Evolutionary conservation across 2,329 filamentous ascomycete species (phyloP).

Genomic region (Colletotrichum shisoi): DNA sequence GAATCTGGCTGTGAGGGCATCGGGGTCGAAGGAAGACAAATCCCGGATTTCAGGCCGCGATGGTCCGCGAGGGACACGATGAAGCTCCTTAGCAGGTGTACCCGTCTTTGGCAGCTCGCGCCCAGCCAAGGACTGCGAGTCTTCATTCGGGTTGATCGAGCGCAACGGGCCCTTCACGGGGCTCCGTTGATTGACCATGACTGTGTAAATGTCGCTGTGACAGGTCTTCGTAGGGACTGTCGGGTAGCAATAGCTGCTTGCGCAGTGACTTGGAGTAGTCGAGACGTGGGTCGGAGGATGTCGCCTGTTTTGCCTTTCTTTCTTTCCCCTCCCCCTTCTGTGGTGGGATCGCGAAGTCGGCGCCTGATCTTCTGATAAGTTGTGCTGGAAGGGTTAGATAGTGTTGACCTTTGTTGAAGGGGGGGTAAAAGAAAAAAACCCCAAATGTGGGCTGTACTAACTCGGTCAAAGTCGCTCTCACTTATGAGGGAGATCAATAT

Average conservation of each 20-base stretch:
- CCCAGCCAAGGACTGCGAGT: slow-evolving; percentile 44
- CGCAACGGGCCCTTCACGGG: slow-evolving; percentile 55
- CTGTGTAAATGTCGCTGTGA: slow-evolving; percentile 21
- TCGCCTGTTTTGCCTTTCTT: slow-evolving; percentile 39
- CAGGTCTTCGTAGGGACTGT: background rate
- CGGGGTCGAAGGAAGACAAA: slow-evolving; percentile 33
- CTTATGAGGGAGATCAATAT: background rate
- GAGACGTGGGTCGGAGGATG: slow-evolving; percentile 43
- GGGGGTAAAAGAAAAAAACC: slow-evolving; percentile 1
- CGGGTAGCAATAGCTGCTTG: slow-evolving; percentile 19
- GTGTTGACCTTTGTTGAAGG: background rate
- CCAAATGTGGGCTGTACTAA: slow-evolving; percentile 27
- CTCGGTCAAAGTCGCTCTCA: slow-evolving; percentile 2
- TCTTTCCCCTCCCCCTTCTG: slow-evolving; percentile 26
- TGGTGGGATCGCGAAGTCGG: slow-evolving; percentile 47
- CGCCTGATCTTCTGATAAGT: slow-evolving; percentile 45
- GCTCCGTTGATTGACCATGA: slow-evolving; percentile 59
- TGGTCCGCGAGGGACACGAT: slow-evolving; percentile 43
- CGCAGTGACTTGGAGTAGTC: slow-evolving; percentile 36
- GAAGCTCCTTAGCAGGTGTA: slow-evolving; percentile 30
- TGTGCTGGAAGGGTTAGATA: slow-evolving; percentile 23
- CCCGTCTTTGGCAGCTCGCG: slow-evolving; percentile 34
- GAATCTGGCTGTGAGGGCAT: slow-evolving; percentile 38
- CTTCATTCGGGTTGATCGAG: slow-evolving; percentile 49
- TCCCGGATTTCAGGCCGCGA: slow-evolving; percentile 37